A percentile compares a stretch with the other conserved stretches of the same genome.
Conservation (phyloP, 192 early-diverging fungal genomes). For the Linnemannia elongata region DNA sequence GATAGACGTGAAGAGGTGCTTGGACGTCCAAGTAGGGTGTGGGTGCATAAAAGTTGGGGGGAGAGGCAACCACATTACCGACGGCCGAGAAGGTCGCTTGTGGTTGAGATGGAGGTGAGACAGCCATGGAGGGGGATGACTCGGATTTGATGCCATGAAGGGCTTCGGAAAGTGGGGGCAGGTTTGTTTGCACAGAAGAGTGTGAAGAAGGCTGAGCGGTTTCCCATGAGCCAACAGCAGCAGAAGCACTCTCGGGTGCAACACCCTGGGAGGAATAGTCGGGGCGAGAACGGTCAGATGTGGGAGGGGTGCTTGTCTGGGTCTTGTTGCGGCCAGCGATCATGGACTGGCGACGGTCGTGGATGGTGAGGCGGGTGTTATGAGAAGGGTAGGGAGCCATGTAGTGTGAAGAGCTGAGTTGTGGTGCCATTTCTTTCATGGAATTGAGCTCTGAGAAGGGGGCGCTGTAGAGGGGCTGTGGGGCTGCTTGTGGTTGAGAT, state of each 20-base stretch:
- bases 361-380: constrained; percentile 28
- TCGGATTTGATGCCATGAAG: constrained; percentile 26
- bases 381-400: constrained; percentile 44
- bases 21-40: constrained; percentile 41
- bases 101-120: constrained; percentile 27
- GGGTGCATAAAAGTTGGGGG: constrained; percentile 35
- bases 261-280: constrained; percentile 23
- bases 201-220: constrained; percentile 12
- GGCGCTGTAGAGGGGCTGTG: constrained; percentile 20
- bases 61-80: constrained; percentile 24
- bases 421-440: constrained; percentile 21
- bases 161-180: constrained; percentile 47
- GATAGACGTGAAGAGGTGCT: constrained; percentile 26
- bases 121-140: constrained; percentile 30
- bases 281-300: constrained; percentile 22
- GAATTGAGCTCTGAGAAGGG: constrained; percentile 29
- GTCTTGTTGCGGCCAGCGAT: constrained; percentile 14
- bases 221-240: constrained; percentile 20
- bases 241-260: not conserved
- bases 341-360: constrained; percentile 53
- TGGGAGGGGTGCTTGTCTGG: constrained; percentile 19
- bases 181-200: constrained; percentile 24
- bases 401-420: constrained; percentile 27
- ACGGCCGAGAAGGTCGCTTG: constrained; percentile 25
- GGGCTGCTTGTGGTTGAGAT: constrained; percentile 31